A percentile compares a stretch with the other conserved stretches of the same genome.
Evolutionary conservation across 352 stramenopile species (phyloP).

Genomic region (Globisporangium spinosum): DNA sequence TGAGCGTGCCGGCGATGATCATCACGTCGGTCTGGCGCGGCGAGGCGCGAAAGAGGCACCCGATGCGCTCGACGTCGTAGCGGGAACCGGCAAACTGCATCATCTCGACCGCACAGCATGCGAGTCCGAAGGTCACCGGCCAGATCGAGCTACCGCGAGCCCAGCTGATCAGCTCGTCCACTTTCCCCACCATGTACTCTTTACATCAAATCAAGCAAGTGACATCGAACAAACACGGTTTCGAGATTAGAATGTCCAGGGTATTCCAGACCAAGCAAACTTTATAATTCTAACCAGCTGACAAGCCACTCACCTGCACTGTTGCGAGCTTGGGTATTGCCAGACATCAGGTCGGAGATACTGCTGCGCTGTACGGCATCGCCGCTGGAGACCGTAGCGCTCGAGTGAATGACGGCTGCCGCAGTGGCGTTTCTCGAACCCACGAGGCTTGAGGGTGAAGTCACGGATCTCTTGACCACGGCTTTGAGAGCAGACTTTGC

Average conservation of each 20-base stretch:
- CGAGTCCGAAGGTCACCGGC: constrained; percentile 89
- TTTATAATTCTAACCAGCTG: background rate
- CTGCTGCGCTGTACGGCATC: background rate
- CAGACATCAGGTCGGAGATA: background rate
- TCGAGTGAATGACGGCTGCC: background rate
- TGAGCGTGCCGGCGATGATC: constrained; percentile 99
- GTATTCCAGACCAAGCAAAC: background rate
- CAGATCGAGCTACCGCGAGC: constrained; percentile 6
- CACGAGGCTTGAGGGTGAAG: background rate
- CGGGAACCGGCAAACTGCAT: constrained; percentile 89
- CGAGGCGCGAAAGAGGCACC: constrained; percentile 97
- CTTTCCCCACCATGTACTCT: background rate
- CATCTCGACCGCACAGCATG: constrained; percentile 99
- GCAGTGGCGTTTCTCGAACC: background rate
- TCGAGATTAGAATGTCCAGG: background rate
- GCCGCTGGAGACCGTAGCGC: background rate
- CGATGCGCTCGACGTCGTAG: constrained; percentile 98
- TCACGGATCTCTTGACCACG: background rate
- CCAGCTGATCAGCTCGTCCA: constrained; percentile 1
- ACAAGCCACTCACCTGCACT: background rate
- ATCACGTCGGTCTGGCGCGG: constrained; percentile 97
- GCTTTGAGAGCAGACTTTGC: background rate
- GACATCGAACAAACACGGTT: background rate
- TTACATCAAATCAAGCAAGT: background rate
- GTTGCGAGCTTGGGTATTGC: background rate